Base-by-base conservation (phyloP, 805 yeast species). In the Schizosaccharomyces pombe region DNA sequence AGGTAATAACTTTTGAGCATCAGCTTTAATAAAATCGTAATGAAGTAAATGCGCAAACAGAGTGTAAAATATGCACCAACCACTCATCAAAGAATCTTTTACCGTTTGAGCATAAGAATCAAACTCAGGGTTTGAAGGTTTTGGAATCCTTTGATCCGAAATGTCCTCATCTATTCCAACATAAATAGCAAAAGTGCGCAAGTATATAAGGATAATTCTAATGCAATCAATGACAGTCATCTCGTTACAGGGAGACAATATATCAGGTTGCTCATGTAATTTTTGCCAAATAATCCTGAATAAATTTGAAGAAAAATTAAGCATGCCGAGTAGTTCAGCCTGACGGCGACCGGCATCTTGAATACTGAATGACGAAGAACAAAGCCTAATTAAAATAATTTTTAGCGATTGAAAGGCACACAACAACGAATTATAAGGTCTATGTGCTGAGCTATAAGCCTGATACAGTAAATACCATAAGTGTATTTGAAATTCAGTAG, bases 401-500 rank as follows among this genome's bases (percentile, higher is more conserved):
- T 12, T 6, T 5, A 43, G 4, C 5, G 49, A 24, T 16, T 43
- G 14, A 22, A 26, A 22, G 14, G 30, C 14, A 24, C 49, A 43
- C 5, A 22, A 12, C 26, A 43, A 6, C 19, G 49, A 19, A 14
- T 43, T 24, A 22, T 28, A 28, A 6, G 39, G 53, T 29, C 31
- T 34, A 16, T 30, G 16, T 4, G 31, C 33, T 28, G 53, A 43
- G 16, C 14, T 28, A 14, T n/a, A 60, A 4, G 55, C 56, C 14
- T 57, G 51, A 8, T 57, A 30, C 5, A 60, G 54, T 28, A 59
- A 11, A n/a, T 54, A 55, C 62, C 96, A 87, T 2, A 91, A 66
- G 55, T 79, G 79, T 39, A 86, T 67, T 55, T 75, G 76, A 62
- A 85, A 72, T 24, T 76, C 80, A 24, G 81, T 68, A 0, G 91